Base-by-base conservation (phyloP, 208 protist species). In the Wallacemonas rigidus region DNA sequence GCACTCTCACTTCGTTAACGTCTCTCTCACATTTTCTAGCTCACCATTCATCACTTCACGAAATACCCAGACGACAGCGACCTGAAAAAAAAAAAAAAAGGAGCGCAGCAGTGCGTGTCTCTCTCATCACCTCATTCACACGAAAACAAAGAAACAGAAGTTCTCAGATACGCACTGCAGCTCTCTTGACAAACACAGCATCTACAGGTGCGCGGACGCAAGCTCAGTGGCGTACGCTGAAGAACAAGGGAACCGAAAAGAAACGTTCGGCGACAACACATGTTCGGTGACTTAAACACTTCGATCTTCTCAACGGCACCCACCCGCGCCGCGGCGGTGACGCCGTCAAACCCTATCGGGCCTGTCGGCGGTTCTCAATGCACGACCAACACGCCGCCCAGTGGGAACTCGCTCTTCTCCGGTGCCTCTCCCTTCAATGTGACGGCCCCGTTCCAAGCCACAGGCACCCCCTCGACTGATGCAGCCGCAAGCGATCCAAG, bases 221-320 rank as follows among this genome's bases (percentile, higher is more conserved):
- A 26, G 0, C 26, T 26, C 26, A 26, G 26, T 26, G 26, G 26
- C 26, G 0, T 26, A 26, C 26, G 26, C 26, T 35, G 14, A 71
- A 70, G 2, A 47, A 14, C 41, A 75, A 38, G 41, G 1, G 38
- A 9, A 74, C 45, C 35, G 35, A 71, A 76, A 36, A 53, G 57
- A 58, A 17, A 70, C 45, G 44, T 44, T 55, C 12, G 5, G 35
- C 60, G 17, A 69, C 17, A 55, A n/a, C 43, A 44, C 50, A 48
- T 71, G 65, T 57, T 71, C 26, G 51, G 53, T 5, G 65, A 71
- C n/a, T 71, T 60, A n/a, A 58, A 40, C 45, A 62, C 56, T 12
- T 62, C 56, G 4, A 62, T 62, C 56, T 62, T 62, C 56, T 62
- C 56, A 3, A 62, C 56, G 36, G 56, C 56, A 15, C 56, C 56